These are phyloP conservation scores for Excoecaria cochinchinensis DNA, from an alignment of 345 rosid species.

Conservation along the genomic window DNA sequence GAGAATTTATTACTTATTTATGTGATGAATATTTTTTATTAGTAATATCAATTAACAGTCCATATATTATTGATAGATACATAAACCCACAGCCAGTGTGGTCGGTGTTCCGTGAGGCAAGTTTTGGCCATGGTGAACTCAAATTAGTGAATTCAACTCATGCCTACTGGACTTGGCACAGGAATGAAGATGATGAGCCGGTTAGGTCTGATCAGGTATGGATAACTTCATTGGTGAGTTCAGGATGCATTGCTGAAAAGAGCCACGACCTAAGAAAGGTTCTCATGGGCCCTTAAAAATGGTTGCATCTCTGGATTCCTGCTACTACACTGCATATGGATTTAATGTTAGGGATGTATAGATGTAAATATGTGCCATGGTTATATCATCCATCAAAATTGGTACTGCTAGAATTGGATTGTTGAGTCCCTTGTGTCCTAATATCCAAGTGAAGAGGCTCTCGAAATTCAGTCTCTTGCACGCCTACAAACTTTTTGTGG, in stretches of 20 bases:
- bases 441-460: too few relatives aligned
- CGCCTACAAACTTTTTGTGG: too few relatives aligned
- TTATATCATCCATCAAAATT: too few relatives aligned
- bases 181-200: constrained; percentile 96
- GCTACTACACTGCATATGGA: too few relatives aligned
- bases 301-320: not conserved
- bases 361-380: too few relatives aligned
- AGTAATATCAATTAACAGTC: not conserved
- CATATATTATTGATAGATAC: constrained; percentile 39
- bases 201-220: constrained; percentile 76
- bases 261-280: constrained; percentile 43
- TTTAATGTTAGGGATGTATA: too few relatives aligned
- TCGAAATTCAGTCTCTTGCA: too few relatives aligned
- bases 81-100: constrained; percentile 71
- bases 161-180: constrained; percentile 93
- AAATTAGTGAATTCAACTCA: constrained; percentile 71
- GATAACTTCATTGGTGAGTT: constrained; percentile 66
- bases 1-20: not conserved
- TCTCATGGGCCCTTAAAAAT: constrained; percentile 46
- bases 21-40: not conserved
- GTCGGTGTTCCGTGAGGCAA: constrained; percentile 95
- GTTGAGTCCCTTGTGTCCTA: too few relatives aligned
- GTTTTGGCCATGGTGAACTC: constrained; percentile 96
- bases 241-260: constrained; percentile 54
- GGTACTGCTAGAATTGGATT: too few relatives aligned